Conservation (phyloP, 148 eudicot species). For the Rhododendron henanense region DNA sequence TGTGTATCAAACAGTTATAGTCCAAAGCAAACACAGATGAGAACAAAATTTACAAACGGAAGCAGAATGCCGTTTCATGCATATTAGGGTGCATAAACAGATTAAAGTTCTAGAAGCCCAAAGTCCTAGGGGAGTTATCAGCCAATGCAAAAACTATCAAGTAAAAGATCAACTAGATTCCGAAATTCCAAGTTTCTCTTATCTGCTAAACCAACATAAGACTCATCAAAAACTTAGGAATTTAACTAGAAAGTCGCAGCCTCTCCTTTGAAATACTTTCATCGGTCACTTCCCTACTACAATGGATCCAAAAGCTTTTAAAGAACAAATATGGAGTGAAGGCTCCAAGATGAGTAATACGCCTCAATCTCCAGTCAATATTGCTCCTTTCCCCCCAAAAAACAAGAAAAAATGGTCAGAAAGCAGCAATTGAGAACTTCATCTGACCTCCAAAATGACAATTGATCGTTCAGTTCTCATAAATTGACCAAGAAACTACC, state of each 20-base stretch:
- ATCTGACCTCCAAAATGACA: not conserved
- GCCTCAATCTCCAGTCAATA: not conserved
- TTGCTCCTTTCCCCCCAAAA: not conserved
- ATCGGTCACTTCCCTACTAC: not conserved
- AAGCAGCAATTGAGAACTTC: not conserved
- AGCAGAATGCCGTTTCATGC: not conserved
- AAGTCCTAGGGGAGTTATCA: not conserved
- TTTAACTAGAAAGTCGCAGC: not conserved
- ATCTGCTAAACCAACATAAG: not conserved
- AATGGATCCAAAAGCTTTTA: not conserved
- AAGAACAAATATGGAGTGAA: not conserved
- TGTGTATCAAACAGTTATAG: not conserved
- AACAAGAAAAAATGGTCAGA: not conserved
- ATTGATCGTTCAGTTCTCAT: not conserved
- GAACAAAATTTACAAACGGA: not conserved
- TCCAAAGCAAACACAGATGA: not conserved
- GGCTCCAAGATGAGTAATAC: not conserved
- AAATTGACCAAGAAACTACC: not conserved
- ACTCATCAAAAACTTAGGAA: not conserved
- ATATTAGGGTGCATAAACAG: not conserved
- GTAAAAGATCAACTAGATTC: not conserved
- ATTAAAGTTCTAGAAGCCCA: not conserved
- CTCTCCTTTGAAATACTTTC: not conserved
- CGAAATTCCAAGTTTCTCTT: not conserved
- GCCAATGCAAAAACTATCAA: not conserved